phyloP scores from a whole-genome alignment of 1,284 basidiomycete species.

The Singerocomus rubriflavus region DNA sequence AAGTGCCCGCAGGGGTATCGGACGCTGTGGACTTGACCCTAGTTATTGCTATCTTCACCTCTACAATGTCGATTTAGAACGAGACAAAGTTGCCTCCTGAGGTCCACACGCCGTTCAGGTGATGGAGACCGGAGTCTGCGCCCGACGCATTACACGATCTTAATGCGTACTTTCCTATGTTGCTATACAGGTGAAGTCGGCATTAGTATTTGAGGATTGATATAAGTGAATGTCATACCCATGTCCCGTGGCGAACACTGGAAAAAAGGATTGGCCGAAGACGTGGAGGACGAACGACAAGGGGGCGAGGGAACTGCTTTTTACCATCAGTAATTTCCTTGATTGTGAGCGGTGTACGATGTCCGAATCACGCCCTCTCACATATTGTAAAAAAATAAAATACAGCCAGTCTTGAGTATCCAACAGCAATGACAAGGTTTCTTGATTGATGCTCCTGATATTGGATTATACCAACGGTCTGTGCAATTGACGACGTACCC shows the following conservation, averaged over 20 bases:
- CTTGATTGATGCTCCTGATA: neutral
- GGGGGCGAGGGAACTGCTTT: too few species aligned
- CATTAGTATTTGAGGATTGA: constrained; percentile 4
- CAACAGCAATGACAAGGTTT: neutral
- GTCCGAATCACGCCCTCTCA: neutral
- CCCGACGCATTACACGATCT: constrained; percentile 75
- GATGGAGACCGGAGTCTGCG: constrained; percentile 67
- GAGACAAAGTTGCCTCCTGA: constrained; percentile 71
- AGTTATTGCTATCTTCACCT: constrained; percentile 65
- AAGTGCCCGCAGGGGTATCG: constrained; percentile 47
- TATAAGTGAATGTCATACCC: constrained; percentile 11
- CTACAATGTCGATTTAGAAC: constrained; percentile 60
- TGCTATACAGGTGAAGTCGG: constrained; percentile 63
- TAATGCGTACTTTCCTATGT: constrained; percentile 82
- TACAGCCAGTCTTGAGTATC: neutral
- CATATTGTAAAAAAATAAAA: neutral
- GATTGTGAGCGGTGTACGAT: neutral
- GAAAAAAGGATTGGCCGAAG: neutral
- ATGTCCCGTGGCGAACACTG: neutral
- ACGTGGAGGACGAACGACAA: neutral
- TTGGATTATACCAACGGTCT: too few species aligned
- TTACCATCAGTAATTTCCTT: neutral
- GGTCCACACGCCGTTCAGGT: constrained; percentile 60
- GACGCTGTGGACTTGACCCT: constrained; percentile 59
- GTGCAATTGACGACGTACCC: too few species aligned